Percentiles rank a stretch among this genome's conserved stretches.
Conservation (phyloP, 768 basidiomycete genomes). For the Strobilomyces dryophilus region DNA sequence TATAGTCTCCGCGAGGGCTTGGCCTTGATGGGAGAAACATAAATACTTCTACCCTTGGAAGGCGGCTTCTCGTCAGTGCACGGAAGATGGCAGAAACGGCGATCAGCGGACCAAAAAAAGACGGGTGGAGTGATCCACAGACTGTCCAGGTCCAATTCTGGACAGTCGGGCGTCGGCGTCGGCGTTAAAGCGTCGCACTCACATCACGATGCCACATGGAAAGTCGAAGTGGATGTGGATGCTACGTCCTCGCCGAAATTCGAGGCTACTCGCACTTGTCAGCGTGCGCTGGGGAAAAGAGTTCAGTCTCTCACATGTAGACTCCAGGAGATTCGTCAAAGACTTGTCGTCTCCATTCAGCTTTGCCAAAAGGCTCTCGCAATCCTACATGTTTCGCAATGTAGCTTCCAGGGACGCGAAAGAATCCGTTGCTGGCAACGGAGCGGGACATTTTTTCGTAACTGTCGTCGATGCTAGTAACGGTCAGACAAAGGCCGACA, state of each 20-base stretch:
- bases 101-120: constrained; percentile 3
- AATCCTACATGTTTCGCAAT: background rate
- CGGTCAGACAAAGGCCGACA: constrained; percentile 6
- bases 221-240: constrained; percentile 4
- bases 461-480: background rate
- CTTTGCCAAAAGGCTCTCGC: background rate
- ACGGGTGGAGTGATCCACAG: background rate
- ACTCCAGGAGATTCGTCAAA: background rate
- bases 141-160: background rate
- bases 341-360: background rate
- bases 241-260: background rate
- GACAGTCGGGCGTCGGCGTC: background rate
- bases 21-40: background rate
- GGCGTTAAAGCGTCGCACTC: constrained; percentile 1
- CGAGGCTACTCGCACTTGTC: constrained; percentile 1
- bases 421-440: background rate
- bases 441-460: background rate
- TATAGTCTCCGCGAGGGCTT: background rate
- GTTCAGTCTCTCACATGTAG: constrained; percentile 9
- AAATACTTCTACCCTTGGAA: background rate
- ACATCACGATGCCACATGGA: background rate
- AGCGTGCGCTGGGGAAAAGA: background rate
- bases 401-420: background rate
- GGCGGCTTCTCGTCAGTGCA: background rate
- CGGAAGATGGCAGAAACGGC: background rate